phyloP scores from a whole-genome alignment of 2,329 filamentous ascomycete genomes.

The Macroventuria anomochaeta region DNA sequence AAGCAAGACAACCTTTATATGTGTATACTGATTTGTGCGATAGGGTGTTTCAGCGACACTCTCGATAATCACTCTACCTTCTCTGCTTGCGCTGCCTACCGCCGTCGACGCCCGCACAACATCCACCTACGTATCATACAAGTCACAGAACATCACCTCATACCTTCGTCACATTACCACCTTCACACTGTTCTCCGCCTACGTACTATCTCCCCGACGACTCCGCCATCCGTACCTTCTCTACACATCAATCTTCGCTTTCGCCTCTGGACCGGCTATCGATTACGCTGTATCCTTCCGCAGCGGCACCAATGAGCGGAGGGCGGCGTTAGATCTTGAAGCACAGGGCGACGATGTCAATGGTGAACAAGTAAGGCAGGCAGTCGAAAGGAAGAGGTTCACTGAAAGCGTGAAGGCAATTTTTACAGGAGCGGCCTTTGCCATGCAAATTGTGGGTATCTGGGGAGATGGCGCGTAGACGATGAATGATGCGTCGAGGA shows the following conservation, averaged over 20 bases:
- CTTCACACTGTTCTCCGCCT: constrained; percentile 77
- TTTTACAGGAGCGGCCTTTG: constrained; percentile 54
- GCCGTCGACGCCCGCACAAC: constrained; percentile 71
- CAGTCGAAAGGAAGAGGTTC: constrained; percentile 51
- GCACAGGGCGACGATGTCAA: constrained; percentile 54
- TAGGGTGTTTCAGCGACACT: constrained; percentile 91
- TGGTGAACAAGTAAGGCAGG: constrained; percentile 57
- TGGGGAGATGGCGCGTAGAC: constrained; percentile 55
- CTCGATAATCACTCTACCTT: constrained; percentile 76
- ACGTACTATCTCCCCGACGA: constrained; percentile 73
- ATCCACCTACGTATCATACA: constrained; percentile 65
- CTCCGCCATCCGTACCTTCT: constrained; percentile 87
- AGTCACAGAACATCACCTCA: constrained; percentile 59
- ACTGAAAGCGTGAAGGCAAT: constrained; percentile 52
- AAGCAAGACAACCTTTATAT: too few relatives aligned
- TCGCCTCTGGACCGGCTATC: constrained; percentile 51
- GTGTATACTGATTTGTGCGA: constrained; percentile 7
- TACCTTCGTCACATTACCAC: constrained; percentile 74
- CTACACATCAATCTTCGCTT: constrained; percentile 77
- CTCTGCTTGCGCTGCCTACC: constrained; percentile 80
- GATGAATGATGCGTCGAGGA: neutral
- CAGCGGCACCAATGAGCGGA: constrained; percentile 32
- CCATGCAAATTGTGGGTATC: constrained; percentile 56
- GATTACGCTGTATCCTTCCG: constrained; percentile 43
- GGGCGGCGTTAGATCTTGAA: constrained; percentile 36